phyloP scores from a whole-genome alignment of 495 filamentous ascomycete genomes.

The Talaromyces proteolyticus region DNA sequence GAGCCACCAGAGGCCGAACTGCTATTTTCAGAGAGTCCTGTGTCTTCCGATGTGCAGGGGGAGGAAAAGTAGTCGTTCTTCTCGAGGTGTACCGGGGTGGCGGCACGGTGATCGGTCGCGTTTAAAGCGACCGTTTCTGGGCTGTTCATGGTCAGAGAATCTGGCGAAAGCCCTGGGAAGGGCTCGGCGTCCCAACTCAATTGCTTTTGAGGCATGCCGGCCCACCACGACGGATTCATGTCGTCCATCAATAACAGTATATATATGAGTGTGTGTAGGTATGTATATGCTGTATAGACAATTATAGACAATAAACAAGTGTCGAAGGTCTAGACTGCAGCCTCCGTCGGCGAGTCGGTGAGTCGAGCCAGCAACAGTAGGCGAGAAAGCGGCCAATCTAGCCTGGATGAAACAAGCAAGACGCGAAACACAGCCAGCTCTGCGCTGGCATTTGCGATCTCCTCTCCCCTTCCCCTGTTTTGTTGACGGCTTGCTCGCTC shows the following conservation, averaged over 20 bases:
- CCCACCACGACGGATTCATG: too few relatives aligned
- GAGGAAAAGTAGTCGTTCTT: background rate
- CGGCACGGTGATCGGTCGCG: background rate
- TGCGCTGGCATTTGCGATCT: slow-evolving; percentile 5
- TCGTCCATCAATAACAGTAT: too few relatives aligned
- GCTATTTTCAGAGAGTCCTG: background rate
- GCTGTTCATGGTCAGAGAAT: background rate
- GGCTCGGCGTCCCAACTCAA: slow-evolving; percentile 1
- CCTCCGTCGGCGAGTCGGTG: too few relatives aligned
- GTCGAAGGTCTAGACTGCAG: too few relatives aligned
- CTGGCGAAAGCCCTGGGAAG: background rate
- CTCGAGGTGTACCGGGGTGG: background rate
- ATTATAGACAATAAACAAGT: too few relatives aligned
- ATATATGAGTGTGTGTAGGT: background rate
- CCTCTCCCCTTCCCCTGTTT: background rate
- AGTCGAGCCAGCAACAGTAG: background rate
- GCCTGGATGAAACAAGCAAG: background rate
- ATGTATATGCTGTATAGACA: background rate
- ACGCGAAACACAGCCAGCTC: background rate
- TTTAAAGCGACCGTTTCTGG: background rate
- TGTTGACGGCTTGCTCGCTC: background rate
- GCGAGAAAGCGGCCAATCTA: background rate
- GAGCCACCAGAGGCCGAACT: background rate
- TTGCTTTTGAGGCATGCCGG: slow-evolving; percentile 1
- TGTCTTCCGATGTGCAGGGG: slow-evolving; percentile 4